Conservation (phyloP, 2,329 filamentous ascomycete species). For the Cladorrhinum sp. region DNA sequence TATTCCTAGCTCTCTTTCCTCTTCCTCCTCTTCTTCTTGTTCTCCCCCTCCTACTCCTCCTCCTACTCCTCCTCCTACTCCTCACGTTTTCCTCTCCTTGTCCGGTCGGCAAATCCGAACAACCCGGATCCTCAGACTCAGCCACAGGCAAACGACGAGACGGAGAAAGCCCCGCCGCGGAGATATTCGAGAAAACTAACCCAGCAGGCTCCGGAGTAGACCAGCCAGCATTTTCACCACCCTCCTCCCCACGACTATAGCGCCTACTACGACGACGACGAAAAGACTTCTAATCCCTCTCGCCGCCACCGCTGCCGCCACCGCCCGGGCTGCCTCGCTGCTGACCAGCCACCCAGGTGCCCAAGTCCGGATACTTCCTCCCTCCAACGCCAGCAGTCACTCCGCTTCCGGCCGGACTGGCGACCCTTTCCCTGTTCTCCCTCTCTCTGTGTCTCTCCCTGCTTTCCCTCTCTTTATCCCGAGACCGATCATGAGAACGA, state of each 20-base stretch:
- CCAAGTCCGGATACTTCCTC: slow-evolving; percentile 37
- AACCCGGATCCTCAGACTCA: no score
- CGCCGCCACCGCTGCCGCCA: not conserved
- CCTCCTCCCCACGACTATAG: not conserved
- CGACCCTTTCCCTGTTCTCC: slow-evolving; percentile 31
- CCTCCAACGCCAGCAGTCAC: slow-evolving; percentile 35
- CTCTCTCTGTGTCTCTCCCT: slow-evolving; percentile 32
- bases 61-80: not conserved
- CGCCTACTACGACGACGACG: not conserved
- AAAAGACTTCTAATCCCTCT: not conserved
- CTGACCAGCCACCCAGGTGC: not conserved
- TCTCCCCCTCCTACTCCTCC: not conserved
- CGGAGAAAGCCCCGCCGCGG: no score
- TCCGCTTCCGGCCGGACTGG: slow-evolving; percentile 33
- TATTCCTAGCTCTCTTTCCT: not conserved
- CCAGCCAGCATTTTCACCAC: not conserved
- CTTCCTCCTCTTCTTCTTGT: not conserved
- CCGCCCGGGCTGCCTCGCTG: not conserved
- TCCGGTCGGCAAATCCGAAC: no score
- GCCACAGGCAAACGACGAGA: no score
- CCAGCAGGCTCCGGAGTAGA: no score
- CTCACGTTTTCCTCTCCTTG: not conserved
- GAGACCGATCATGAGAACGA: slow-evolving; percentile 20
- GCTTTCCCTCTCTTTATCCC: slow-evolving; percentile 30
- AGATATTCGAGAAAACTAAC: no score